Percentiles rank a stretch among this genome's conserved stretches.
These are phyloP conservation scores for Arctium minus DNA, from an alignment of 129 eudicot species.

Conservation along the genomic window DNA sequence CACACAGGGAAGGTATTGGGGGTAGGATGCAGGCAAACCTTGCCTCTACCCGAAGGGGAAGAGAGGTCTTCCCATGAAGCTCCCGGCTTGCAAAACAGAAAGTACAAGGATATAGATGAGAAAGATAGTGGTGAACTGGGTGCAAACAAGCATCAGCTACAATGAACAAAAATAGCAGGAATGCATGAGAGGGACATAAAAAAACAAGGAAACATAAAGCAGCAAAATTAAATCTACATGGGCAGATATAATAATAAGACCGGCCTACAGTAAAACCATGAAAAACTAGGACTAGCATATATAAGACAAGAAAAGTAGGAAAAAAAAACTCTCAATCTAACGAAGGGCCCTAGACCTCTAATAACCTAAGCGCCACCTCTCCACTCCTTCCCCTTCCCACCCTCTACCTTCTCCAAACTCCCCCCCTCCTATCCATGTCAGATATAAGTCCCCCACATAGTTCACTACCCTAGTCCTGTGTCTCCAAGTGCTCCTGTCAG, in stretches of 20 bases:
- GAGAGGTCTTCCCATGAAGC: not conserved
- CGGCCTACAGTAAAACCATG: not conserved
- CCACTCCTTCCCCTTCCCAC: not conserved
- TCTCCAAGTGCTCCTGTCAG: too few species aligned
- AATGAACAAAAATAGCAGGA: not conserved
- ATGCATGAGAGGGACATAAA: not conserved
- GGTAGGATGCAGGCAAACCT: not conserved
- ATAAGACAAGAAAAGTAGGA: too few species aligned
- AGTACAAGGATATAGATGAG: not conserved
- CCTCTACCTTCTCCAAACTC: not conserved
- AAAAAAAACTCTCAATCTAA: not conserved
- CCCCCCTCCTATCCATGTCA: too few species aligned
- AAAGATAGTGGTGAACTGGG: not conserved
- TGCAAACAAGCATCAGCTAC: not conserved
- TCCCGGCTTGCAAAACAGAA: not conserved
- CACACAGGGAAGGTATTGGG: not conserved
- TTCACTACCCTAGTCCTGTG: too few species aligned
- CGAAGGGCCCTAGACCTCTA: not conserved
- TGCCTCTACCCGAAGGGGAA: not conserved
- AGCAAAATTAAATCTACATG: not conserved
- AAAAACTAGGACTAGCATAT: too few species aligned
- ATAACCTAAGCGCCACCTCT: not conserved
- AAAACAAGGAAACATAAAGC: not conserved
- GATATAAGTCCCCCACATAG: too few species aligned
- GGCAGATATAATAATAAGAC: not conserved